Base-by-base conservation (phyloP, 2,329 filamentous ascomycete genomes). In the Onygenales sp. region DNA sequence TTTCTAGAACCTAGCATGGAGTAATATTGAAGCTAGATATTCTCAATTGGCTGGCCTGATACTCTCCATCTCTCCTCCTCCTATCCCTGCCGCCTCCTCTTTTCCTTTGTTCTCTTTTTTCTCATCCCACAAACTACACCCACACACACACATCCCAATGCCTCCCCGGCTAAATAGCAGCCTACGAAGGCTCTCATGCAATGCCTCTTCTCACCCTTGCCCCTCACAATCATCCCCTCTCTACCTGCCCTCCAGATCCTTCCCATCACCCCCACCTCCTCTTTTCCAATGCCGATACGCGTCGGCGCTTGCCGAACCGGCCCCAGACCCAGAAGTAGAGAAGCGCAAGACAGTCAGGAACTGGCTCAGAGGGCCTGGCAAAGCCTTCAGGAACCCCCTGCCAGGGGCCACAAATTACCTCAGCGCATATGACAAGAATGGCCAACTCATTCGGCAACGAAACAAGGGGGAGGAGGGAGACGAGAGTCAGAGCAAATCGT, bases 301-400 rank as follows among this genome's bases (percentile, higher is more conserved):
- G 40, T 17, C 37, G 39, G 17, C 42, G 10, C 13, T 27, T 10
- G 21, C 42, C 13, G 37, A 40, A 40, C 10, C 37, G 4, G 37
- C 14, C 37, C 42, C 42, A 13, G 17, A 21, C 14, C 17, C 27
- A 32, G 33, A 45, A 7, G 49, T 43, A 33, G 42, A 37, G 33
- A 45, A 31, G 21, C 49, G 49, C 2, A n/a, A 34, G 42, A 44
- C 34, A 44, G 49, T 43, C 11, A 81, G 77, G 60, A 67, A 70
- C 56, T 85, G 82, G 82, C 71, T 85, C 39, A 75, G 78, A 56
- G 77, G 77, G 1, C 75, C 77, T 32, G 79, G 79, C 8, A 66
- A 65, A 58, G 67, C 64, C 21, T 75, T 81, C 59, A 71, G 70
- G 52, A 62, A 76, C 10, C 77, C 76, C 42, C 60, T 78, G 2